Evolutionary conservation across 163 green algal species (phyloP).

Genomic region (Scenedesmus sp.): DNA sequence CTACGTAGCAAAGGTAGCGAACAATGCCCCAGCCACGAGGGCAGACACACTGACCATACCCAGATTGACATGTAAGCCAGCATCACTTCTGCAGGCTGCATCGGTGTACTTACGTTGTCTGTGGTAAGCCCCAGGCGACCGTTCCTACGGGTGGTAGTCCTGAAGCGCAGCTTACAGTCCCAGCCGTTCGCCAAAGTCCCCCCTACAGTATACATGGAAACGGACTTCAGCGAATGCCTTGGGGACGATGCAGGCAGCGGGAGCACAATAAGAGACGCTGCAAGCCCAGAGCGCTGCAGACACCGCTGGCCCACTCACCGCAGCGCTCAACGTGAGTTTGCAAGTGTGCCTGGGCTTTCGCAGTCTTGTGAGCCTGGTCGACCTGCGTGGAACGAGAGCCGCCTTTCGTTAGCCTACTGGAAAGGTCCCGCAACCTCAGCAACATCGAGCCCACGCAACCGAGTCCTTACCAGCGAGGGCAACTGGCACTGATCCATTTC

Average conservation of each 20-base stretch:
- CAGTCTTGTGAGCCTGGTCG: constrained; percentile 24
- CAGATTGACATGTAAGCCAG: too few species aligned
- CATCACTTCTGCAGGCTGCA: too few species aligned
- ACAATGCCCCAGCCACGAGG: too few species aligned
- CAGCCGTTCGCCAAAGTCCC: constrained; percentile 21
- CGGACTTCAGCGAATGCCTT: too few species aligned
- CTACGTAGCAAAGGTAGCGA: too few species aligned
- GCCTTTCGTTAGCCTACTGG: background rate
- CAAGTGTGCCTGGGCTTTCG: background rate
- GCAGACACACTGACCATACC: too few species aligned
- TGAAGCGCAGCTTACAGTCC: constrained; percentile 35
- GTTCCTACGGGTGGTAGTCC: constrained; percentile 40
- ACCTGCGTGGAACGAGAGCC: constrained; percentile 25
- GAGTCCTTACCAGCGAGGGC: constrained; percentile 3
- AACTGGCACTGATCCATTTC: constrained; percentile 21
- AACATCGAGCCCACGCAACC: background rate
- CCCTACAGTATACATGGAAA: constrained; percentile 26
- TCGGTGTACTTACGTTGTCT: constrained; percentile 48
- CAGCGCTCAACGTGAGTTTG: constrained; percentile 24
- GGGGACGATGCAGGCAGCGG: too few species aligned
- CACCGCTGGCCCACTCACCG: background rate
- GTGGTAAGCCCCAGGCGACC: constrained; percentile 33
- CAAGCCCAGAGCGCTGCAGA: background rate
- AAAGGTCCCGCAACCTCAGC: background rate
- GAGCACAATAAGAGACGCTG: background rate